Evolutionary conservation across 148 eudicot genomes (phyloP).

Genomic region (Rhododendron molle): DNA sequence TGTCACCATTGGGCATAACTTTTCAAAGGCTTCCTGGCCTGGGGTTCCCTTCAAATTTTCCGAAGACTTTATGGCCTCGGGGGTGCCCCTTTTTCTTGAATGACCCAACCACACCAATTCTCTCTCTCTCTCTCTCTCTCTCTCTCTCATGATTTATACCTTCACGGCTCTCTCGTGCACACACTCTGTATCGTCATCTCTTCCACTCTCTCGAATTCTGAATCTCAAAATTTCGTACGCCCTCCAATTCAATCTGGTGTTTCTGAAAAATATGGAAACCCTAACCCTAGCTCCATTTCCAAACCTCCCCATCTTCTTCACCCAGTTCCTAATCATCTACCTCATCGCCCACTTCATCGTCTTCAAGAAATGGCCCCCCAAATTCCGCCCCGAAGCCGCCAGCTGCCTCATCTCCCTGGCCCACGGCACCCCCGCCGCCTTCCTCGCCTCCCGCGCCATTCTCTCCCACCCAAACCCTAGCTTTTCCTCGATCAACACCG

Average conservation of each 20-base stretch:
- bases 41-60: too few species aligned
- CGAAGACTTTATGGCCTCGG: too few species aligned
- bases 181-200: not conserved
- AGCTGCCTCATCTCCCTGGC: constrained; percentile 61
- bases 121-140: too few species aligned
- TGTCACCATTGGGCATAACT: too few species aligned
- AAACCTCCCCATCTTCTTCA: constrained; percentile 38
- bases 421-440: constrained; percentile 78
- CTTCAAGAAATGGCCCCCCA: constrained; percentile 49
- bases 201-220: not conserved
- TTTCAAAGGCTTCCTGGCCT: too few species aligned
- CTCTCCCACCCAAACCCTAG: constrained; percentile 17
- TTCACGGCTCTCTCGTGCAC: too few species aligned
- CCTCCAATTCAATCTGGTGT: not conserved
- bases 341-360: constrained; percentile 39
- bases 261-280: constrained; percentile 18
- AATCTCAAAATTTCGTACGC: not conserved
- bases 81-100: too few species aligned
- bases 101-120: too few species aligned
- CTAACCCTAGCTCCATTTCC: constrained; percentile 4
- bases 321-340: constrained; percentile 43
- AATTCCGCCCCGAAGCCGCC: constrained; percentile 70
- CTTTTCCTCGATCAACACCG: constrained; percentile 50
- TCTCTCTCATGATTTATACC: too few species aligned
- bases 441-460: constrained; percentile 42